These are phyloP conservation scores for Hypoxylon fuscum DNA, from an alignment of 495 filamentous ascomycete species.

Conservation along the genomic window DNA sequence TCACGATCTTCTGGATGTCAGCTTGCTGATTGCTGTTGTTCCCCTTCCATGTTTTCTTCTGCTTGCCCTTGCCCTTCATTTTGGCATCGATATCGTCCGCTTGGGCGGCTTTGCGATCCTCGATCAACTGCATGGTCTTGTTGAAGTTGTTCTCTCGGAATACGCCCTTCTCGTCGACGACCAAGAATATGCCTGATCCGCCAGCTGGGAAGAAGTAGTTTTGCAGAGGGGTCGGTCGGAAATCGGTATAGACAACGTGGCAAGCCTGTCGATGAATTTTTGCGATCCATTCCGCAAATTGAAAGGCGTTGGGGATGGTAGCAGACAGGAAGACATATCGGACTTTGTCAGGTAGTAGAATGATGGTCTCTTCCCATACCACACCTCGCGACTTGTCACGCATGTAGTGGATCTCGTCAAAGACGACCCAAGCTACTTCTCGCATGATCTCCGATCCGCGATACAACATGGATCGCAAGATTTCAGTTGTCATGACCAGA, in stretches of 20 bases:
- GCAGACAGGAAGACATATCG: conserved; percentile 98
- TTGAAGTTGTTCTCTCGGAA: conserved; percentile 98
- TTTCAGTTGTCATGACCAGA: conserved; percentile 99
- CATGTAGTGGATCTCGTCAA: conserved; percentile 99
- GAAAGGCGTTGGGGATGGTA: conserved; percentile 99
- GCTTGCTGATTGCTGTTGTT: conserved; percentile 69
- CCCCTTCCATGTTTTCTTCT: conserved; percentile 90
- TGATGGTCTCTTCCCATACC: conserved; percentile 99
- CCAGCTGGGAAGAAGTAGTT: conserved; percentile 98
- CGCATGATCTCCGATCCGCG: conserved; percentile 99
- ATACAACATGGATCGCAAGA: conserved; percentile 98
- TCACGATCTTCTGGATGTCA: conserved; percentile 96
- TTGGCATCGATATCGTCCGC: conserved; percentile 79
- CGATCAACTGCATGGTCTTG: conserved; percentile 87
- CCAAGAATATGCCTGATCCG: conserved; percentile 89
- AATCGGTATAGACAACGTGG: conserved; percentile 98
- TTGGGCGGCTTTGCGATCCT: conserved; percentile 88
- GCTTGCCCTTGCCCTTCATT: conserved; percentile 84
- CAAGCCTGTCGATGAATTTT: conserved; percentile 97
- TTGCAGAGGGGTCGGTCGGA: conserved; percentile 93
- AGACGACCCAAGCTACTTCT: conserved; percentile 96
- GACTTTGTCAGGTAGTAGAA: conserved; percentile 95
- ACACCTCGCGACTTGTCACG: conserved; percentile 92
- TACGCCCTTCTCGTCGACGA: conserved; percentile 94
- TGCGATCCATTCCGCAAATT: conserved; percentile 98